Base-by-base conservation (phyloP, 768 basidiomycete species). In the Fistulinella prunicolor region DNA sequence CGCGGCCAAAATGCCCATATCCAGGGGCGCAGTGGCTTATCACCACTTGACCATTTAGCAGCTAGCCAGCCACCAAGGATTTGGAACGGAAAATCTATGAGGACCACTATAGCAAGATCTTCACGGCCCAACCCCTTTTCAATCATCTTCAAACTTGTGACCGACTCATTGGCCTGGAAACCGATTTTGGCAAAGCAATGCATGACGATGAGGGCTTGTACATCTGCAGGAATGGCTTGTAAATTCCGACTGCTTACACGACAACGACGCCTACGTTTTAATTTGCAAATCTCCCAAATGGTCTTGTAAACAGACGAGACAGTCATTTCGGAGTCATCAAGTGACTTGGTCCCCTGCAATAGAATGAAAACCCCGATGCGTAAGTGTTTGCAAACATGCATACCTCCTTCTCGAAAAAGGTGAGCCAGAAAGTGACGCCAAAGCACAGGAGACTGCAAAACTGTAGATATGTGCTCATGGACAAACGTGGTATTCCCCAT, bases 31-130 rank as follows among this genome's bases (percentile, higher is more conserved):
- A 94, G 73, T 30, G 89, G 86, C 46, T 73, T 78, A 40, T 86
- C 83, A 13, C 92, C 91, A 45, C 79, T 75, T 6, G 91, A 86
- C 92, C 93, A 97, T 56, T 83, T 84, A 3, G 92, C 95, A 1
- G 94, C 92, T 21, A 95, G 73, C 86, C 89, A 98, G 6, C 95
- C 95, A 19, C 91, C 94, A 47, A 89, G 62, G 42, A 99, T 92
- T 73, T 98, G 94, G 71, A 96, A 95, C 2, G 96, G 96, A 58
- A 98, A 97, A 68, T 99, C 96, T 55, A 98, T 86, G 32, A 98
- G 81, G 37, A 95, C 94, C 4, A 92, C 87, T 14, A 94, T 76
- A n/a, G 96, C 94, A 32, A 98, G 77, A 59, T 99, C 96, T 72
- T 98, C 96, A 34, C 94, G 86, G 49, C 84, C 87, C 45, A 99